Percentiles rank a stretch among this genome's conserved stretches.
phyloP scores from a whole-genome alignment of 768 basidiomycete species.

The Suillus bovinus region DNA sequence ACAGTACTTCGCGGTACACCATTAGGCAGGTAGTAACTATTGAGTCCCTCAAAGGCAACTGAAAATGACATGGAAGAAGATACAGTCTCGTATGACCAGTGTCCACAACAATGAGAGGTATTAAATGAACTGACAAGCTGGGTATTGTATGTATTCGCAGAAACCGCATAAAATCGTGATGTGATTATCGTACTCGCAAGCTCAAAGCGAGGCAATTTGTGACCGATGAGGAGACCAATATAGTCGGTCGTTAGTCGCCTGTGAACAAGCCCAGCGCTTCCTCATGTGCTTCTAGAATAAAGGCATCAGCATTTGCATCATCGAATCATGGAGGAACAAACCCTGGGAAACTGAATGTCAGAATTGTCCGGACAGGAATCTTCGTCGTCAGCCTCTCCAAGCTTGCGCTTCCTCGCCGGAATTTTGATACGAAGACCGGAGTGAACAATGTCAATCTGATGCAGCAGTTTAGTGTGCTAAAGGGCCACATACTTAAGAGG shows the following conservation, averaged over 20 bases:
- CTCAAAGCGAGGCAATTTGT: background rate
- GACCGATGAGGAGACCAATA: background rate
- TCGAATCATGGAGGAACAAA: background rate
- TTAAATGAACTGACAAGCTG: background rate
- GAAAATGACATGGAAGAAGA: background rate
- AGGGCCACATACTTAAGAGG: background rate
- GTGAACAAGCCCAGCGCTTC: constrained; percentile 18
- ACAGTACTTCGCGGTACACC: background rate
- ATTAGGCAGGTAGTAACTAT: background rate
- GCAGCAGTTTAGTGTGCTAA: constrained; percentile 1
- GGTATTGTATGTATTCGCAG: background rate
- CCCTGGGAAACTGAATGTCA: constrained; percentile 21
- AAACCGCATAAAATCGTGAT: background rate
- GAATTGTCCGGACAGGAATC: background rate
- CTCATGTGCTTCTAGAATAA: constrained; percentile 19
- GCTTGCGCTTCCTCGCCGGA: constrained; percentile 27
- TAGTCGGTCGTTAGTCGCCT: background rate
- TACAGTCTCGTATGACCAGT: background rate
- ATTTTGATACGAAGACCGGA: constrained; percentile 29
- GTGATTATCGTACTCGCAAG: background rate
- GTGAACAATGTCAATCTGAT: constrained; percentile 13
- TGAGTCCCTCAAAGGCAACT: background rate
- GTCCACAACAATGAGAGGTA: background rate
- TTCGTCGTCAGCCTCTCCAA: constrained; percentile 18
- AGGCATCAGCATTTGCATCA: background rate